A percentile compares a stretch with the other conserved stretches of the same genome.
These are phyloP conservation scores for Fusarium sp. DNA, from an alignment of 2,329 filamentous ascomycete species.

Conservation along the genomic window DNA sequence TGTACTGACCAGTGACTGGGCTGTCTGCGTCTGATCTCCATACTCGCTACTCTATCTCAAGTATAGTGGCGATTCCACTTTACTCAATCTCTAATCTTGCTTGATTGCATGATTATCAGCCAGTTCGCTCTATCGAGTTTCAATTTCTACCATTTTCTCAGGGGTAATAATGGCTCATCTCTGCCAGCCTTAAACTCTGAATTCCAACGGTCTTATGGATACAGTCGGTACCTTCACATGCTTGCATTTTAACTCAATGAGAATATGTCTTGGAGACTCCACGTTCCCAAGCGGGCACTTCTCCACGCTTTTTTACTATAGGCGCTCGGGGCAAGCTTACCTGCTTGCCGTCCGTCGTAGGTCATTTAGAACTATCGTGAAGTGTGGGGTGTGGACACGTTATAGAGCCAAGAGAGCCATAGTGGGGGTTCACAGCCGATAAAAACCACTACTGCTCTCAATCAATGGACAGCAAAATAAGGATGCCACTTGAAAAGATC, in stretches of 20 bases:
- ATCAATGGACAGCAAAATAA: neutral
- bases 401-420: conserved; percentile 11
- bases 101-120: conserved; percentile 36
- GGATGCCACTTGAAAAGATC: neutral
- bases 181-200: conserved; percentile 12
- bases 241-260: conserved; percentile 23
- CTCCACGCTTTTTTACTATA: conserved; percentile 26
- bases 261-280: conserved; percentile 21
- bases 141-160: conserved; percentile 14
- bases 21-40: conserved; percentile 10
- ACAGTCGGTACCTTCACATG: neutral
- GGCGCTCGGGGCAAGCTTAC: conserved; percentile 31
- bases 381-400: conserved; percentile 26
- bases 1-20: neutral
- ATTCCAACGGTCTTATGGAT: conserved; percentile 2
- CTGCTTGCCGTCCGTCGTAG: conserved; percentile 22
- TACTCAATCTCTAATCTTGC: conserved; percentile 18
- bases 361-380: conserved; percentile 22
- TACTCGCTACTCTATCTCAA: conserved; percentile 4
- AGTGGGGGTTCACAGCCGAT: conserved; percentile 12
- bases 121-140: conserved; percentile 20
- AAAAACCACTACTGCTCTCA: neutral
- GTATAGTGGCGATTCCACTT: conserved; percentile 8
- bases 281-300: conserved; percentile 27
- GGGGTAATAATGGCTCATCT: conserved; percentile 16